Evolutionary conservation across 345 rosid species (phyloP).

Genomic region (Eutrema yunnanense): DNA sequence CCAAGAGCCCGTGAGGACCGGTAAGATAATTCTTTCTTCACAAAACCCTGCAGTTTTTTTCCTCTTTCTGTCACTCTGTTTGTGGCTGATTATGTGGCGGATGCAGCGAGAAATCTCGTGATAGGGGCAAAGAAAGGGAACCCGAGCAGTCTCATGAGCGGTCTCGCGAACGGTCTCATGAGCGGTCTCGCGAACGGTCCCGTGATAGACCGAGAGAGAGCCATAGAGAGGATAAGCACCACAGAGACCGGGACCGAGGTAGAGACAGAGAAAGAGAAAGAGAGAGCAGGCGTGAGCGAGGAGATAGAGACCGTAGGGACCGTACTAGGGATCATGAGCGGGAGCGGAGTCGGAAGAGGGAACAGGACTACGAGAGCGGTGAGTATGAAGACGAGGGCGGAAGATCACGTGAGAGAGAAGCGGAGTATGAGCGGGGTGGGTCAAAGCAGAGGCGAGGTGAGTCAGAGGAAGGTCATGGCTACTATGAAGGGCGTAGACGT

Average conservation of each 20-base stretch:
- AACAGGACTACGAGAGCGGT: slow-evolving; percentile 46
- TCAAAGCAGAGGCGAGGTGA: slow-evolving; percentile 54
- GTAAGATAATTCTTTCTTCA: slow-evolving; percentile 29
- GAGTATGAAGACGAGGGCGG: slow-evolving; percentile 48
- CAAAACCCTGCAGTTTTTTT: not conserved
- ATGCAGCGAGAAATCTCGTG: slow-evolving; percentile 59
- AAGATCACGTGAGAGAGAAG: slow-evolving; percentile 57
- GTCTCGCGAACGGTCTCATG: too few species aligned
- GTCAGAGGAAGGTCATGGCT: slow-evolving; percentile 46
- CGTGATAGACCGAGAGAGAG: slow-evolving; percentile 81
- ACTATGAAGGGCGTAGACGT: slow-evolving; percentile 39
- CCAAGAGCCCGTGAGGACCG: slow-evolving; percentile 80
- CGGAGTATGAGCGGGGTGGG: slow-evolving; percentile 53
- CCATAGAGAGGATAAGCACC: slow-evolving; percentile 83
- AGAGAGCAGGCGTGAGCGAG: slow-evolving; percentile 51
- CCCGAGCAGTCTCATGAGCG: slow-evolving; percentile 34
- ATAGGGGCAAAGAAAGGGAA: slow-evolving; percentile 45
- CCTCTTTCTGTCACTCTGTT: not conserved
- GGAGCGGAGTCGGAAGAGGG: slow-evolving; percentile 36
- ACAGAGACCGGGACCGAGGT: slow-evolving; percentile 67
- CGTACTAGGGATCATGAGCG: slow-evolving; percentile 49
- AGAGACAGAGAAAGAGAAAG: slow-evolving; percentile 58
- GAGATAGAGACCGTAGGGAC: slow-evolving; percentile 35
- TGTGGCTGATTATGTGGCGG: slow-evolving; percentile 23
- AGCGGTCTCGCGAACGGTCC: slow-evolving; percentile 65